Conservation (phyloP, 2,329 filamentous ascomycete genomes). For the Xylaria polymorpha region DNA sequence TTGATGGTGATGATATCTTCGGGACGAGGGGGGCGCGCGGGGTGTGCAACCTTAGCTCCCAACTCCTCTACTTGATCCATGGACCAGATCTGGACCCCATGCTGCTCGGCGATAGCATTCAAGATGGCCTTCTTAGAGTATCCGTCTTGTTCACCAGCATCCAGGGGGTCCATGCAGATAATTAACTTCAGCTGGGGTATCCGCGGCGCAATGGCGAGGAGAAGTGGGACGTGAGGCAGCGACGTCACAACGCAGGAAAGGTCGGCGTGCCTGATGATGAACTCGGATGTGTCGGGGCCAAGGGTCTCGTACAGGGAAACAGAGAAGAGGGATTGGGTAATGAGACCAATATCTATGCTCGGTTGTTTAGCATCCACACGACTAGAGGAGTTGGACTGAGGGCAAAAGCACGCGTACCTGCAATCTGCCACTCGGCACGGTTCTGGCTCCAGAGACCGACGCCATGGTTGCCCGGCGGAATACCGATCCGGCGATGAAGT, state of each 20-base stretch:
- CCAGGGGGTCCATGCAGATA: slow-evolving; percentile 84
- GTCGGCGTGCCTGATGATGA: slow-evolving; percentile 91
- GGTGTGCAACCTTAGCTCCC: slow-evolving; percentile 75
- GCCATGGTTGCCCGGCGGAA: slow-evolving; percentile 74
- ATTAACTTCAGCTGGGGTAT: slow-evolving; percentile 88
- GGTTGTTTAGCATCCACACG: slow-evolving; percentile 32
- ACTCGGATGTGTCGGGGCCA: slow-evolving; percentile 90
- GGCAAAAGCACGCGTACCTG: slow-evolving; percentile 59
- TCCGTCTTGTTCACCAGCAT: slow-evolving; percentile 79
- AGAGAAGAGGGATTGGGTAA: slow-evolving; percentile 87
- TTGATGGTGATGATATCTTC: slow-evolving; percentile 89
- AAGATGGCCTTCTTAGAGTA: slow-evolving; percentile 84
- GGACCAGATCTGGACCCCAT: slow-evolving; percentile 82
- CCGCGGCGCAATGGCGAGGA: slow-evolving; percentile 82
- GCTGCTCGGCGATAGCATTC: slow-evolving; percentile 76
- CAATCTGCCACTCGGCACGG: slow-evolving; percentile 88
- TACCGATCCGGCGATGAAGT: slow-evolving; percentile 78
- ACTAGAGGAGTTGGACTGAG: background rate
- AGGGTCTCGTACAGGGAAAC: slow-evolving; percentile 98
- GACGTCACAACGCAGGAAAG: slow-evolving; percentile 81
- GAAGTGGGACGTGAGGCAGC: slow-evolving; percentile 80
- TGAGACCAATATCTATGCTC: slow-evolving; percentile 78
- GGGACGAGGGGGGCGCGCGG: slow-evolving; percentile 76
- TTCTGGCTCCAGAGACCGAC: slow-evolving; percentile 90
- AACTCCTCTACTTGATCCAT: slow-evolving; percentile 84